Evolutionary conservation across 75 land plant genomes (phyloP), one percentile per base, ranked within the genome.

Genomic region (Picea glauca): DNA sequence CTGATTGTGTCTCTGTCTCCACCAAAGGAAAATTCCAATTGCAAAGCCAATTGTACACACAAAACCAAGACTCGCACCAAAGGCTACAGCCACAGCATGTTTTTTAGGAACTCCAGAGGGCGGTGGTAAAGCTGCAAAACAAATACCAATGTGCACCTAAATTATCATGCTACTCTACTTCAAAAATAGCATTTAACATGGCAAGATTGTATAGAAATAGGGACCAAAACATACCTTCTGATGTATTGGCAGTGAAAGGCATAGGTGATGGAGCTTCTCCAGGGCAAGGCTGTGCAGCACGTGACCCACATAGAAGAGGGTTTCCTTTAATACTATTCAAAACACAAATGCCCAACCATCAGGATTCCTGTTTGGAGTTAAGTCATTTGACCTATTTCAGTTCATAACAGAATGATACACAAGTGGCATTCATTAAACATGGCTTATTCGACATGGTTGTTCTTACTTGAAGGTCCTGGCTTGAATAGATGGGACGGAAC

Each of bases 1-100:
- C 57, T 90, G 83, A 62, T 86, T 90, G 67, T 68, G 81, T 56
- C 84, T 84, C 35, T 85, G 87, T 65, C 93, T 80, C 92, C 91
- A 88, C 96, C 93, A 92, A 15, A 90, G 31, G 60, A 92, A 67
- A 30, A 90, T 81, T 43, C 91, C 87, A 57, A 88, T 76, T 67
- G 70, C 84, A 30, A 91, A 62, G 13, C 79, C 62, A 31, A 90
- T 80, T 5, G 90, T 33, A 54, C 88, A 81, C 11, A 91, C 50
- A 74, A 89, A 73, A 3, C 86, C 93, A 20, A 92, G 59, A 60
- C 92, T 89, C 18, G 74, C 66, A 0, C 93, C 91, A 64, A 85
- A 74, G 13, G 88, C 93, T 66, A 93, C 79, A 74, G 93, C 93
- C 46, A 88, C 60, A 58, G 84, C 86, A 72, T 86, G 90, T 65